Evolutionary conservation across 140 eudicot species (phyloP).

Genomic region (Flaveria floridana): DNA sequence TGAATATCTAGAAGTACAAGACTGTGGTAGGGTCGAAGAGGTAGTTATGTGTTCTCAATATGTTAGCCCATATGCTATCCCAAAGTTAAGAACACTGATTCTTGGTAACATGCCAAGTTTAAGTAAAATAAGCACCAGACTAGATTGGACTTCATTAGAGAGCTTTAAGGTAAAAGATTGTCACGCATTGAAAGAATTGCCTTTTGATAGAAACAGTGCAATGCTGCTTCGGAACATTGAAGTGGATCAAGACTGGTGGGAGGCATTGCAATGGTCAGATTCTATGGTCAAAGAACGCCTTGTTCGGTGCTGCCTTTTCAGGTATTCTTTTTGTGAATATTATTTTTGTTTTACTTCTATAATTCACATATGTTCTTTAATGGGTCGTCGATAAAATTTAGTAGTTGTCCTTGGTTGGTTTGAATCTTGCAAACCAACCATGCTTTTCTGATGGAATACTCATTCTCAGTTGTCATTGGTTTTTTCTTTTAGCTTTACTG

Average conservation of each 20-base stretch:
- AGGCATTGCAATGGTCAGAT: constrained; percentile 25
- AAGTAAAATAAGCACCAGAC: constrained; percentile 1
- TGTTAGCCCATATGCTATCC: constrained; percentile 17
- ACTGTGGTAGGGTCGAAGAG: constrained; percentile 24
- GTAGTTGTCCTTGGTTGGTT: too few species aligned
- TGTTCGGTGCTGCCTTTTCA: constrained; percentile 19
- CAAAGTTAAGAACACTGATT: constrained; percentile 23
- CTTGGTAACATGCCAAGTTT: constrained; percentile 30
- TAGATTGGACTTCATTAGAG: constrained; percentile 31
- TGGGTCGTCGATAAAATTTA: too few species aligned
- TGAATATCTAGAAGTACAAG: constrained; percentile 17
- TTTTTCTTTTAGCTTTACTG: too few species aligned
- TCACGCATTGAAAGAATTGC: constrained; percentile 15
- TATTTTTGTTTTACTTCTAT: too few species aligned
- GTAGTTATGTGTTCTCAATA: constrained; percentile 16
- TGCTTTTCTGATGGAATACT: too few species aligned
- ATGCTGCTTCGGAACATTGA: constrained; percentile 22
- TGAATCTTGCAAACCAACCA: not conserved
- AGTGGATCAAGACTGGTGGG: constrained; percentile 27
- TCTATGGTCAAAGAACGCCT: constrained; percentile 26
- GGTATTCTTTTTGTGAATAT: not conserved
- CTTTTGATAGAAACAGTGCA: constrained; percentile 19
- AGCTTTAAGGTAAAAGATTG: constrained; percentile 27
- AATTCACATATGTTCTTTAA: too few species aligned
- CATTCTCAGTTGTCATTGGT: too few species aligned